phyloP scores from a whole-genome alignment of 148 eudicot species.

The Rhododendron ovatum region DNA sequence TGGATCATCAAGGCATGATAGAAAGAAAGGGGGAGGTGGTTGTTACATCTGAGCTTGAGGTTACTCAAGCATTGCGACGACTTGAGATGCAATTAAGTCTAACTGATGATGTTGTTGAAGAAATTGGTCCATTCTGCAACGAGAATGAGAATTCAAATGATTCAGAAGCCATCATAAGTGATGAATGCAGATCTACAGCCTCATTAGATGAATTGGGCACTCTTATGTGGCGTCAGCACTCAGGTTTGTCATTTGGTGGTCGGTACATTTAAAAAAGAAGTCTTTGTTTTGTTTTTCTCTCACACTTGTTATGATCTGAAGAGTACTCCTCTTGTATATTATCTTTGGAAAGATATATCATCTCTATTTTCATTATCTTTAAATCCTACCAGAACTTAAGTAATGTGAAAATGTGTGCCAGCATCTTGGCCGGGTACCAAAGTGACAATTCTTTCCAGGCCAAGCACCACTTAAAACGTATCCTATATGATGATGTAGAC shows the following conservation, averaged over 20 bases:
- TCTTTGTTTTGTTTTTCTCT: background rate
- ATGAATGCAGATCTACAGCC: conserved; percentile 26
- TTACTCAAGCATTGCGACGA: conserved; percentile 64
- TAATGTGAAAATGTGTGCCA: background rate
- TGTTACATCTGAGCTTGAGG: conserved; percentile 38
- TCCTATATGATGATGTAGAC: background rate
- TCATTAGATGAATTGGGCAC: conserved; percentile 26
- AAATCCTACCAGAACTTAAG: background rate
- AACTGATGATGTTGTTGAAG: conserved; percentile 62
- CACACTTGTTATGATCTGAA: background rate
- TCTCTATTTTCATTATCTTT: background rate
- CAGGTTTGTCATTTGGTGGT: conserved; percentile 35
- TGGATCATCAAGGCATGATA: conserved; percentile 19
- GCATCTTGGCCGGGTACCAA: background rate
- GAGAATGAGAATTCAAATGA: conserved; percentile 41
- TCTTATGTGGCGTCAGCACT: conserved; percentile 19
- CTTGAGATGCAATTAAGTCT: conserved; percentile 80
- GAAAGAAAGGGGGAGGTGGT: conserved; percentile 30
- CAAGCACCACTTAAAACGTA: background rate
- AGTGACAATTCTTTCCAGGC: background rate
- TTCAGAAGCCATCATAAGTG: conserved; percentile 17
- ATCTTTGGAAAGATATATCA: background rate
- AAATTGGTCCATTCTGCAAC: conserved; percentile 30
- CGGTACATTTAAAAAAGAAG: background rate
- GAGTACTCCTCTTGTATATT: too few relatives aligned